Percentiles rank a stretch among this genome's conserved stretches.
Evolutionary conservation across 345 rosid genomes (phyloP).

Genomic region (Gossypioides kirkii): DNA sequence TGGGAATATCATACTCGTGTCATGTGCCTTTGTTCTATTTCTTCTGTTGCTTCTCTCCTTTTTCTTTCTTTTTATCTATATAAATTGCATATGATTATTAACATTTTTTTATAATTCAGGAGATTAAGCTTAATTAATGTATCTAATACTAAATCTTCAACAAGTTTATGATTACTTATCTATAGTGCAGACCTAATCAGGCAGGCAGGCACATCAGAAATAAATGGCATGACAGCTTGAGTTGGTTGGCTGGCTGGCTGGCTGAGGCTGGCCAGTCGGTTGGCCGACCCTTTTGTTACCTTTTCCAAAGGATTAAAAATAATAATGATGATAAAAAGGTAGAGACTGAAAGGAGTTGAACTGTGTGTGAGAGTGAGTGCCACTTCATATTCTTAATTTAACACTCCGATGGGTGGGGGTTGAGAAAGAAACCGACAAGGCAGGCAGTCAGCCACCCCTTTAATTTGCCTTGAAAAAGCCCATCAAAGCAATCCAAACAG

Average conservation of each 20-base stretch:
- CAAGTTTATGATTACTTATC: slow-evolving; percentile 5
- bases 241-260: slow-evolving; percentile 13
- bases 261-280: slow-evolving; percentile 12
- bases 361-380: slow-evolving; percentile 22
- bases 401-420: slow-evolving; percentile 1
- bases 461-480: slow-evolving; percentile 18
- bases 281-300: slow-evolving; percentile 15
- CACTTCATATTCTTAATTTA: slow-evolving; percentile 4
- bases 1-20: background rate
- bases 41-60: background rate
- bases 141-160: background rate
- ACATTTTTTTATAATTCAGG: background rate
- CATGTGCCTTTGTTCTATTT: background rate
- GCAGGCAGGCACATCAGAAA: background rate
- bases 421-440: slow-evolving; percentile 7
- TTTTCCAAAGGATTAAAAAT: slow-evolving; percentile 1
- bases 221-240: slow-evolving; percentile 16
- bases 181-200: slow-evolving; percentile 12
- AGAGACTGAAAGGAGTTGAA: background rate
- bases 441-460: background rate
- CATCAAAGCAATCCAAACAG: background rate
- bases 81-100: too few species aligned
- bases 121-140: background rate
- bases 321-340: background rate
- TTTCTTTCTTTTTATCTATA: too few species aligned